Conservation (phyloP, 2,329 filamentous ascomycete species). For the Truncatella angustata region DNA sequence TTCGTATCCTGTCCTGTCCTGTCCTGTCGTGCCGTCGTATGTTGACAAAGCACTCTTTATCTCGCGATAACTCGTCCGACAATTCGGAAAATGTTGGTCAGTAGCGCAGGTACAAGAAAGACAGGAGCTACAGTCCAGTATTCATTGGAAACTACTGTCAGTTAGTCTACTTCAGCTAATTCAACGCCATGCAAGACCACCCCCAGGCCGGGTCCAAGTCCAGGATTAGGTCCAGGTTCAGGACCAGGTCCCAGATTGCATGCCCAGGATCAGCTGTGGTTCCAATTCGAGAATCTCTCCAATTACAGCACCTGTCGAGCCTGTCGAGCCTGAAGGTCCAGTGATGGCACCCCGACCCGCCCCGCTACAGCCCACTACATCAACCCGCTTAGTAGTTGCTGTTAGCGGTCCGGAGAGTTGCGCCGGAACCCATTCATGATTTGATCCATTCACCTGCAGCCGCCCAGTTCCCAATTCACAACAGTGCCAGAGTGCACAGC, state of each 20-base stretch:
- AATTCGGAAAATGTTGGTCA: conserved; percentile 2
- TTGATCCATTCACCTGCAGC: background rate
- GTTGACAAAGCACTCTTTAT: background rate
- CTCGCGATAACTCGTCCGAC: conserved; percentile 3
- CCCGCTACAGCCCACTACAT: background rate
- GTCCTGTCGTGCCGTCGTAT: background rate
- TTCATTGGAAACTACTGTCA: too few species aligned
- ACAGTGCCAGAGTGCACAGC: too few species aligned
- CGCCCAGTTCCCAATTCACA: background rate
- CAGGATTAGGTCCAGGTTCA: too few species aligned
- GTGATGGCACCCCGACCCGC: background rate
- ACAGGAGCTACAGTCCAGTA: background rate
- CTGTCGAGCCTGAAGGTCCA: background rate
- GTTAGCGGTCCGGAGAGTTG: background rate
- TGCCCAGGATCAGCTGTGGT: too few species aligned
- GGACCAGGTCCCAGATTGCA: too few species aligned
- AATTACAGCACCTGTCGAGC: too few species aligned
- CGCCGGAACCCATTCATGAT: background rate
- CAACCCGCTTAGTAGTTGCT: background rate
- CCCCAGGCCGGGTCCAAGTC: too few species aligned
- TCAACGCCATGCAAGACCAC: background rate
- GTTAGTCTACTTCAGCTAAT: too few species aligned
- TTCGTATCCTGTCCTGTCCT: too few species aligned
- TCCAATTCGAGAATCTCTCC: too few species aligned
- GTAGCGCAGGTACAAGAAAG: background rate